Evolutionary conservation across 2,329 filamentous ascomycete species (phyloP).

Genomic region (Cladosporium sp.): DNA sequence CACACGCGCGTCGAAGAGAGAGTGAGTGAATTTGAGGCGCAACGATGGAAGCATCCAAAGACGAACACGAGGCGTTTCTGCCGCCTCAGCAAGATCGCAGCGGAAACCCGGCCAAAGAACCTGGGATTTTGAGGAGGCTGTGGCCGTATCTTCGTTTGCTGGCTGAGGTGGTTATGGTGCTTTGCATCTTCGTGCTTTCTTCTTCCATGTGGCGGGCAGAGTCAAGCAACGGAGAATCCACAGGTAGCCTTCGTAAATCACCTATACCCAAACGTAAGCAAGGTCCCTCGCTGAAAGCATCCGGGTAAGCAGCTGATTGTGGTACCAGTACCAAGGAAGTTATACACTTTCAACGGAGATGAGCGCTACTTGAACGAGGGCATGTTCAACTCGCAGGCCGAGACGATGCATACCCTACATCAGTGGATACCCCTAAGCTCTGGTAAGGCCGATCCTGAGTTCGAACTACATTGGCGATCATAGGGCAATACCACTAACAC

Average conservation of each 20-base stretch:
- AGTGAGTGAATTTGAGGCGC: background rate
- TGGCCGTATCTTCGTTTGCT: conserved; percentile 13
- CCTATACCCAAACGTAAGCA: conserved; percentile 13
- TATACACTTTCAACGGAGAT: conserved; percentile 15
- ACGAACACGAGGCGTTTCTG: conserved; percentile 7
- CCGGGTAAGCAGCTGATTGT: background rate
- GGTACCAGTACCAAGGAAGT: conserved; percentile 1
- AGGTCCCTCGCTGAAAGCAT: background rate
- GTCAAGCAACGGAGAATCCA: background rate
- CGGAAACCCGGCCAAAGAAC: background rate
- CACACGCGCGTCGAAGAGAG: background rate
- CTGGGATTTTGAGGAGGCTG: background rate
- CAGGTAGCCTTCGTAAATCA: conserved; percentile 7
- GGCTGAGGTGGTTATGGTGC: conserved; percentile 10
- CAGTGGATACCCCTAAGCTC: conserved; percentile 19
- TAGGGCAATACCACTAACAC: background rate
- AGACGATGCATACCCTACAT: conserved; percentile 15
- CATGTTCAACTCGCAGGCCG: conserved; percentile 16
- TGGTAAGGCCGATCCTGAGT: conserved; percentile 5
- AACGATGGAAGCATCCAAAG: conserved; percentile 8
- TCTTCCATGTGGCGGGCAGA: background rate
- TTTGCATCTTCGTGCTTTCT: conserved; percentile 14
- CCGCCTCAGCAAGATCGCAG: background rate
- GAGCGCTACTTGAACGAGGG: conserved; percentile 18
- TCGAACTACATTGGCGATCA: background rate